These are phyloP conservation scores for Leishmania major DNA, from an alignment of 208 protist genomes.

Conservation along the genomic window DNA sequence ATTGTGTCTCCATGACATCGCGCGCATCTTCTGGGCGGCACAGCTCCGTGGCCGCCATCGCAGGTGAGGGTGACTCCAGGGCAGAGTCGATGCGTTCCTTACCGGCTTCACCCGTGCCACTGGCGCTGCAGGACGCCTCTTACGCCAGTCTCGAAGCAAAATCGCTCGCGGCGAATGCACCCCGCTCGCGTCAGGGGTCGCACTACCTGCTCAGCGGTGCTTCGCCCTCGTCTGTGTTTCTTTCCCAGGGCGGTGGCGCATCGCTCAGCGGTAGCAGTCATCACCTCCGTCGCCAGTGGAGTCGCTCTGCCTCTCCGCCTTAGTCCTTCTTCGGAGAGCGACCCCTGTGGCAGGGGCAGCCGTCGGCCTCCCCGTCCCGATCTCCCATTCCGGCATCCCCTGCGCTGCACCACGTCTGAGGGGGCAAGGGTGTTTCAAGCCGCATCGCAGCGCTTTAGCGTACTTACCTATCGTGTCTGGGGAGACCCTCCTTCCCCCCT, in stretches of 20 bases:
- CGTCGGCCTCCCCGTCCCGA: background rate
- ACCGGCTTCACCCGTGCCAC: background rate
- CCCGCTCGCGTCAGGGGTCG: background rate
- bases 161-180: background rate
- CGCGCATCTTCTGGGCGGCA: background rate
- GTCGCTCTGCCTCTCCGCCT: conserved; percentile 2
- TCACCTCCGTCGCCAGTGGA: background rate
- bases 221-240: conserved; percentile 4
- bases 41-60: background rate
- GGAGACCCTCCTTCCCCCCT: background rate
- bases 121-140: background rate
- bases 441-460: background rate
- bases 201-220: background rate
- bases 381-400: background rate
- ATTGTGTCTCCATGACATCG: background rate
- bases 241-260: background rate
- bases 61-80: background rate
- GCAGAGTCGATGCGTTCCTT: background rate
- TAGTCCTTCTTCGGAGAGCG: background rate
- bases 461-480: background rate
- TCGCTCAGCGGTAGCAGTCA: background rate
- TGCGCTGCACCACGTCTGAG: background rate
- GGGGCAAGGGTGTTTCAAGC: background rate
- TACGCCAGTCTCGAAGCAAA: background rate
- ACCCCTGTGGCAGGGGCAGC: background rate